phyloP scores from a whole-genome alignment of 2,329 filamentous ascomycete genomes.

The Teratosphaeria gauchensis region DNA sequence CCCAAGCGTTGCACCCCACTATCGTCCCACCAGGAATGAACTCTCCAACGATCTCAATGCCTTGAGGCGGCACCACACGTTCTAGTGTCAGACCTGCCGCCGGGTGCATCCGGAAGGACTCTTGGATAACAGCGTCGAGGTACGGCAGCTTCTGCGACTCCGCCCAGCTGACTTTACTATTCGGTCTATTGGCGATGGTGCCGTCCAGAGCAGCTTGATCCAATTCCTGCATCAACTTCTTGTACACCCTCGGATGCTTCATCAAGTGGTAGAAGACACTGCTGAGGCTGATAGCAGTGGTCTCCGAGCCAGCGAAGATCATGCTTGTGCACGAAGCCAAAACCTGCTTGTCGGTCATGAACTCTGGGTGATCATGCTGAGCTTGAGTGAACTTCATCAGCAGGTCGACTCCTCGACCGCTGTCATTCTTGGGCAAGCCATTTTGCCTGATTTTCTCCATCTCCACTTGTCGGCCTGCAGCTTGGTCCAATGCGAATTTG shows the following conservation, averaged over 20 bases:
- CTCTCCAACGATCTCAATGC: constrained; percentile 52
- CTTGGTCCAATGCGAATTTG: constrained; percentile 58
- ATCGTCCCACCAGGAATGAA: constrained; percentile 61
- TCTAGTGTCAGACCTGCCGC: constrained; percentile 64
- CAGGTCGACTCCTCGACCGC: constrained; percentile 45
- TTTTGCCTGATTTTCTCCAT: constrained; percentile 38
- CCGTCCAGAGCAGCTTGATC: constrained; percentile 49
- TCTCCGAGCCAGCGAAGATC: constrained; percentile 66
- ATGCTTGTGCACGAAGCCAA: constrained; percentile 64
- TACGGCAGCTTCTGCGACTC: constrained; percentile 64
- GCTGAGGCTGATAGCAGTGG: constrained; percentile 64
- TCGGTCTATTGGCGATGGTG: constrained; percentile 31
- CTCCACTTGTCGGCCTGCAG: constrained; percentile 53
- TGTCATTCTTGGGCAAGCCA: constrained; percentile 26
- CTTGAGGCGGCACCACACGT: constrained; percentile 57
- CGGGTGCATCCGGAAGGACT: constrained; percentile 67
- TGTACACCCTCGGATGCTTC: constrained; percentile 49
- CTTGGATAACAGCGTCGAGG: constrained; percentile 68
- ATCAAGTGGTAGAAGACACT: constrained; percentile 67
- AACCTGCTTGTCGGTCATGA: constrained; percentile 62
- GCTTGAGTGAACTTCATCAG: constrained; percentile 65
- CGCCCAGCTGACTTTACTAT: constrained; percentile 57
- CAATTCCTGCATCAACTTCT: constrained; percentile 51
- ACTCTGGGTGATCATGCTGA: constrained; percentile 55
- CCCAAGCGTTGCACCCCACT: constrained; percentile 66